phyloP scores from a whole-genome alignment of 2,329 filamentous ascomycete species.

The Xylariaceae sp. region DNA sequence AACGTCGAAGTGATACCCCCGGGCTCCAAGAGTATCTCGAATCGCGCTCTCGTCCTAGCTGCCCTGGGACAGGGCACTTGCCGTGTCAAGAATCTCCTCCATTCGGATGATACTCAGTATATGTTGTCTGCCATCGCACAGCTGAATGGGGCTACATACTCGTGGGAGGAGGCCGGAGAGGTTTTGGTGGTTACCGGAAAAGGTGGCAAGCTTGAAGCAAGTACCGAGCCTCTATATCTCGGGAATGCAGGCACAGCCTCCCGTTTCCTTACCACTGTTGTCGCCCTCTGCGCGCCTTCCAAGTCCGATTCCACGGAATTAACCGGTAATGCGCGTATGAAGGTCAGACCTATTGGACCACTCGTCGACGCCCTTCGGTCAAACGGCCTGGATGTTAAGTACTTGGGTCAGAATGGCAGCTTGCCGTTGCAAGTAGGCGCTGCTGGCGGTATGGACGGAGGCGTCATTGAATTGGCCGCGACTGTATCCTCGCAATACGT shows the following conservation, averaged over 20 bases:
- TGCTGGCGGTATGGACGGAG: constrained; percentile 75
- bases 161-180: constrained; percentile 93
- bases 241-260: constrained; percentile 96
- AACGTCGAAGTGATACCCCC: constrained; percentile 77
- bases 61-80: constrained; percentile 83
- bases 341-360: constrained; percentile 86
- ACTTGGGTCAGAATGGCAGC: constrained; percentile 76
- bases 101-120: constrained; percentile 94
- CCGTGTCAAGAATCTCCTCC: constrained; percentile 83
- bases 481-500: constrained; percentile 99
- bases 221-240: constrained; percentile 73
- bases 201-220: constrained; percentile 77
- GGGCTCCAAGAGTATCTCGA: constrained; percentile 96
- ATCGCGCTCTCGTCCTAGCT: constrained; percentile 87
- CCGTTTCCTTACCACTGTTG: constrained; percentile 87
- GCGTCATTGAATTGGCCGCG: constrained; percentile 83
- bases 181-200: constrained; percentile 84
- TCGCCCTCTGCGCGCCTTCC: constrained; percentile 69
- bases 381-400: constrained; percentile 84
- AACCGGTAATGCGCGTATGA: constrained; percentile 95
- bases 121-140: constrained; percentile 90
- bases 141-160: constrained; percentile 80
- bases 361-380: constrained; percentile 82
- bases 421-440: constrained; percentile 79
- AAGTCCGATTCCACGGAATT: constrained; percentile 65